Base-by-base conservation (phyloP, 768 basidiomycete genomes). In the Kwoniella sp. region DNA sequence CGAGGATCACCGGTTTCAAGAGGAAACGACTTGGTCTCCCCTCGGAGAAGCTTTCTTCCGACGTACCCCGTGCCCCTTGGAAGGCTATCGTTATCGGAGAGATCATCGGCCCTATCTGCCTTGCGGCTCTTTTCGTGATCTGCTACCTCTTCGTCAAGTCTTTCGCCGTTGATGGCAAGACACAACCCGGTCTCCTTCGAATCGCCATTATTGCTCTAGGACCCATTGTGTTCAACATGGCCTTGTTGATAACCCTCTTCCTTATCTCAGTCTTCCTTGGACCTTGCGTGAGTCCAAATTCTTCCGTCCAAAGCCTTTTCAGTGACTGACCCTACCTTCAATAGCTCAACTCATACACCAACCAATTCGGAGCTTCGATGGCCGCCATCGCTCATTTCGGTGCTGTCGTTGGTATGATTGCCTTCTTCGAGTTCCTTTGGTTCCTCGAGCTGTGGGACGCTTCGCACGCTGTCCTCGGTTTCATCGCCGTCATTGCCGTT, bases 1-100 rank as follows among this genome's bases (percentile, higher is more conserved):
- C 96, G 20, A 90, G 92, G 87, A 95, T 99, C 78, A 99, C 96
- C 20, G 96, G 96, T n/a, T 99, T 93, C 87, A 98, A 98, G 86
- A 92, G 91, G 84, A 97, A 98, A 86, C 87, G 88, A 71, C 87
- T 99, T 5, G 96, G 96, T 23, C 90, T 93, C 76, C 96, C 96
- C 1, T 97, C 94, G 0, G 95, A 98, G 82, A 98, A 96, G 65
- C 85, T 98, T 28, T 94, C 94, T 4, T 90, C 90, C 58, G 96
- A 98, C 78, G 89, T 93, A 37, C 95, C 96, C 22, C 88, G 95
- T 52, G 96, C 94, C 11, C 86, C 87, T 41, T 95, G 92, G 93
- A 88, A 90, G 55, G 89, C 92, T 11, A 92, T 95, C 65, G 82
- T 95, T 62, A 86, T 92, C 71, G 90, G 91, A 2, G 92, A 95